A percentile compares a stretch with the other conserved stretches of the same genome.
These are phyloP conservation scores for Graphiopsis chlorocephala DNA, from an alignment of 2,329 filamentous ascomycete species.

Conservation along the genomic window DNA sequence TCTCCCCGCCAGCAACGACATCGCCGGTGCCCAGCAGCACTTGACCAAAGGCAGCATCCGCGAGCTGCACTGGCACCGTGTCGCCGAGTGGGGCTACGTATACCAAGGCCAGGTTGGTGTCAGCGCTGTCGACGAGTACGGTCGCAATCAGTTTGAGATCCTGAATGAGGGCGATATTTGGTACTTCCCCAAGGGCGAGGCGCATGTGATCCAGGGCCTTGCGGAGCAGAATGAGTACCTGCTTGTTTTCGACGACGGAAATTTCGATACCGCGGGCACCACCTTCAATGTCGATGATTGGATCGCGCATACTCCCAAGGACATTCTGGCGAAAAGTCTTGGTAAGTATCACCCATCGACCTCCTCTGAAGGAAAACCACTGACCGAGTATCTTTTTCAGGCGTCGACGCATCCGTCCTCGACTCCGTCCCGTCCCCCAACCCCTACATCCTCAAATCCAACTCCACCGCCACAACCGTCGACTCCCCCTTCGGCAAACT, in stretches of 20 bases:
- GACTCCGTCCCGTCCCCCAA: slow-evolving; percentile 55
- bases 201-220: slow-evolving; percentile 63
- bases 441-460: slow-evolving; percentile 62
- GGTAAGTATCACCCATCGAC: slow-evolving; percentile 35
- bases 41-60: slow-evolving; percentile 63
- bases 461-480: slow-evolving; percentile 49
- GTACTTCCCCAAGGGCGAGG: slow-evolving; percentile 50
- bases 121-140: slow-evolving; percentile 52
- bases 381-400: background rate
- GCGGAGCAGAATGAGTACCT: slow-evolving; percentile 67
- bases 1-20: slow-evolving; percentile 63
- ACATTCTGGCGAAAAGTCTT: slow-evolving; percentile 67
- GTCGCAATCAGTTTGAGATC: slow-evolving; percentile 49
- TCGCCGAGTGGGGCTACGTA: slow-evolving; percentile 53
- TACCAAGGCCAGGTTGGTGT: slow-evolving; percentile 55
- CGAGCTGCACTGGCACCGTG: slow-evolving; percentile 63
- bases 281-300: slow-evolving; percentile 72
- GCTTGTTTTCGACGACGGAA: slow-evolving; percentile 63
- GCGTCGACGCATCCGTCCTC: slow-evolving; percentile 58
- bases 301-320: slow-evolving; percentile 63
- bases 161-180: slow-evolving; percentile 53
- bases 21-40: slow-evolving; percentile 67
- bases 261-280: slow-evolving; percentile 60
- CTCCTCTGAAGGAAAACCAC: background rate
- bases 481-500: slow-evolving; percentile 50